phyloP scores from a whole-genome alignment of 1,284 basidiomycete genomes.

The Taiwanofungus camphoratus region DNA sequence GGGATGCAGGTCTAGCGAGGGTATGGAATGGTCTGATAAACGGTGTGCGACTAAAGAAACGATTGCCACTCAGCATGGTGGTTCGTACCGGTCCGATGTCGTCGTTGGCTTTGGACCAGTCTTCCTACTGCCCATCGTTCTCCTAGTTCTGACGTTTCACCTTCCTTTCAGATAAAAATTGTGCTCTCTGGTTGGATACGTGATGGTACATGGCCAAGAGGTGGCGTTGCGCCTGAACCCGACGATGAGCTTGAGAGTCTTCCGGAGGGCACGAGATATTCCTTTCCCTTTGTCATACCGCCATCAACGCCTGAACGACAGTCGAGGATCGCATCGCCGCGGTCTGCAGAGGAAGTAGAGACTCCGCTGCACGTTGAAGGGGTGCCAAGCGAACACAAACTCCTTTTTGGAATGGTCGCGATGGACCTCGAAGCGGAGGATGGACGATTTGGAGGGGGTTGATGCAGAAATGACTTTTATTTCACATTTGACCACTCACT shows the following conservation, averaged over 20 bases:
- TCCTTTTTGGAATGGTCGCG: too few relatives aligned
- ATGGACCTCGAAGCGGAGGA: too few relatives aligned
- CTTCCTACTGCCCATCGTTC: background rate
- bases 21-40: constrained; percentile 57
- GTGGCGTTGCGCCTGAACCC: constrained; percentile 47
- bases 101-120: too few relatives aligned
- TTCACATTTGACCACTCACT: too few relatives aligned
- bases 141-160: constrained; percentile 2
- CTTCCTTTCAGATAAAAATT: constrained; percentile 52
- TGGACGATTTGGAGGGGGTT: too few relatives aligned
- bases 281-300: constrained; percentile 3
- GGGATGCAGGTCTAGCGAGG: constrained; percentile 50
- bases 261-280: background rate
- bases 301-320: constrained; percentile 2
- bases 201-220: constrained; percentile 69
- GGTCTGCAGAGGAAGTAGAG: background rate
- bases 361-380: background rate
- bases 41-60: constrained; percentile 51
- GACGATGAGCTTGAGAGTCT: constrained; percentile 39
- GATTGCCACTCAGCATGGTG: constrained; percentile 53
- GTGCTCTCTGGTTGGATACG: constrained; percentile 67
- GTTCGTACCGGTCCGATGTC: too few relatives aligned
- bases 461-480: too few relatives aligned
- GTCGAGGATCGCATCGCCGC: constrained; percentile 1
- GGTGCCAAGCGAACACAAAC: too few relatives aligned